A percentile compares a stretch with the other conserved stretches of the same genome.
phyloP scores from a whole-genome alignment of 352 stramenopile genomes.

The Elongisporangium prolatum region DNA sequence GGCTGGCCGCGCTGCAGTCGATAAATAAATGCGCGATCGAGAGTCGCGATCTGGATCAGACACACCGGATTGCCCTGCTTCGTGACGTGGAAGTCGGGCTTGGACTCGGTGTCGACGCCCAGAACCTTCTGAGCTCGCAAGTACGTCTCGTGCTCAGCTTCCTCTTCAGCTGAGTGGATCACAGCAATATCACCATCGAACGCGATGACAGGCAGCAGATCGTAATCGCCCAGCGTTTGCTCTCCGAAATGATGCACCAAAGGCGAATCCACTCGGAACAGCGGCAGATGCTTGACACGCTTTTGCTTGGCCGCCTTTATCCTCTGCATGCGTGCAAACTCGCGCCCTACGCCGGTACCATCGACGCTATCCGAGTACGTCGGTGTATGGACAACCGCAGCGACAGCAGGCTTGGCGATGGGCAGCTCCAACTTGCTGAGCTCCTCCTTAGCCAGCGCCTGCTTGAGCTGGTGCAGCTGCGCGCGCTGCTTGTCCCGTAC shows the following conservation, averaged over 20 bases:
- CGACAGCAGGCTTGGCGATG: slow-evolving; percentile 5
- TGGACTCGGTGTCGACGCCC: slow-evolving; percentile 78
- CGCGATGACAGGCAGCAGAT: slow-evolving; percentile 32
- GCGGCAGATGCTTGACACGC: slow-evolving; percentile 54
- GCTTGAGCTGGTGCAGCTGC: slow-evolving; percentile 35
- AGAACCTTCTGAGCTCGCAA: slow-evolving; percentile 46
- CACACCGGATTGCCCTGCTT: slow-evolving; percentile 64
- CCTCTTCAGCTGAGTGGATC: slow-evolving; percentile 59
- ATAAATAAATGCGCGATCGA: slow-evolving; percentile 74
- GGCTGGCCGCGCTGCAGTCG: slow-evolving; percentile 44
- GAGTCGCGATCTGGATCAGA: slow-evolving; percentile 72
- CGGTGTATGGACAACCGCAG: neutral
- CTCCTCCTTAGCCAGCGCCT: slow-evolving; percentile 21
- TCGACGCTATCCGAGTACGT: neutral
- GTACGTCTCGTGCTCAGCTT: slow-evolving; percentile 40
- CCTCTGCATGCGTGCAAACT: slow-evolving; percentile 53
- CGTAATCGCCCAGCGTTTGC: slow-evolving; percentile 45
- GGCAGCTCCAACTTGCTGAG: slow-evolving; percentile 4
- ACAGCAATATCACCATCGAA: slow-evolving; percentile 58
- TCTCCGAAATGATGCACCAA: slow-evolving; percentile 43
- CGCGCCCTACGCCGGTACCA: slow-evolving; percentile 7
- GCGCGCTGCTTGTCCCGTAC: slow-evolving; percentile 37
- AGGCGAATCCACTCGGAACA: slow-evolving; percentile 58
- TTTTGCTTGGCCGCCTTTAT: slow-evolving; percentile 46
- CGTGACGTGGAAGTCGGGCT: slow-evolving; percentile 48